Conservation (phyloP, 495 filamentous ascomycete species). For the Gamarada debralockiae region DNA sequence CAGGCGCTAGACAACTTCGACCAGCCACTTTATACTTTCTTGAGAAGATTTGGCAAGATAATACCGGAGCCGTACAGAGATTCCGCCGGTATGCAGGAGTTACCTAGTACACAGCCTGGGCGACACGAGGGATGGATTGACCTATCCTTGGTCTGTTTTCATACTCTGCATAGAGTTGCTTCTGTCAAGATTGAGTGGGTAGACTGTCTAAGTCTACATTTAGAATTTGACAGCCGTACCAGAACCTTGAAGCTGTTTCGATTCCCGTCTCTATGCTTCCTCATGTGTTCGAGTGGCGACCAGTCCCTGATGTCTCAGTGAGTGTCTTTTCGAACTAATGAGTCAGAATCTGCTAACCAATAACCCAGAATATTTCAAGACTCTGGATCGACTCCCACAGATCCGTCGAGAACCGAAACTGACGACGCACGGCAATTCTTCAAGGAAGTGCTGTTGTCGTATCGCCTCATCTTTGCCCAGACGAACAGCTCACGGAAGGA, state of each 20-base stretch:
- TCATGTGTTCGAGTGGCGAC: constrained; percentile 6
- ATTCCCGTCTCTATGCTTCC: constrained; percentile 10
- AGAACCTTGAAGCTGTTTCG: constrained; percentile 13
- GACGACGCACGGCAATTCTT: no score
- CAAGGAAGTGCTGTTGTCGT: constrained; percentile 17
- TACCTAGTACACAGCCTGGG: not conserved
- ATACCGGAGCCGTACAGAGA: constrained; percentile 4
- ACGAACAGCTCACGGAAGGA: not conserved
- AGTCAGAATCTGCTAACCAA: no score
- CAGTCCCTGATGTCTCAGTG: no score
- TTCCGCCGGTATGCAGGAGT: not conserved
- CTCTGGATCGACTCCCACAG: no score
- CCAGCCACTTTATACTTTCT: not conserved
- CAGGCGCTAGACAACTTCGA: constrained; percentile 7
- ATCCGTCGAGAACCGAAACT: no score
- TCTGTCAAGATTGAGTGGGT: constrained; percentile 14
- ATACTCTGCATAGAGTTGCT: not conserved
- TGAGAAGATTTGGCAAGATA: constrained; percentile 12
- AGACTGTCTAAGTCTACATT: constrained; percentile 14
- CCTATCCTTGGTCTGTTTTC: constrained; percentile 1
- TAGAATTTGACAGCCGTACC: constrained; percentile 8
- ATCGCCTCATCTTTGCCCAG: constrained; percentile 15
- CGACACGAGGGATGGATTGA: constrained; percentile 2
- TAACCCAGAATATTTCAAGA: no score
- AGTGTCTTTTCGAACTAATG: no score